Conservation (phyloP, 139 green algal species). For the Chlorokybus atmophyticus region DNA sequence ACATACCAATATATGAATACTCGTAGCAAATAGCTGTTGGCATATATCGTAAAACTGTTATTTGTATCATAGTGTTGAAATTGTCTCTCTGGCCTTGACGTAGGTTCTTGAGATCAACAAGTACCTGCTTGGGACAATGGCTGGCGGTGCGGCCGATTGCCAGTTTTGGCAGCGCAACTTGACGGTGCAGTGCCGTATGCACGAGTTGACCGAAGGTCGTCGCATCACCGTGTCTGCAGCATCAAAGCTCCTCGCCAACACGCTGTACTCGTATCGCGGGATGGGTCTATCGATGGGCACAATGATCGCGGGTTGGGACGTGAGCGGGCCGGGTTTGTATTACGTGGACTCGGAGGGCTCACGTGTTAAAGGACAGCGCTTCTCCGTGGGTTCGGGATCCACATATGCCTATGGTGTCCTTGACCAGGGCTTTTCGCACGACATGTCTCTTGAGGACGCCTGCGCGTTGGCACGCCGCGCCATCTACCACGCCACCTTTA, state of each 20-base stretch:
- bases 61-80: no score
- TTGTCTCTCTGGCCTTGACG: no score
- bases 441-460: slow-evolving; percentile 83
- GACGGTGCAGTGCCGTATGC: slow-evolving; percentile 82
- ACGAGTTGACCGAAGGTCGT: slow-evolving; percentile 88
- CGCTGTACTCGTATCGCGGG: slow-evolving; percentile 91
- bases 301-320: not conserved
- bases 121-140: slow-evolving; percentile 96
- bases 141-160: slow-evolving; percentile 93
- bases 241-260: slow-evolving; percentile 96
- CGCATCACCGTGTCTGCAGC: slow-evolving; percentile 88
- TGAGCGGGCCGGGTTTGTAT: slow-evolving; percentile 78
- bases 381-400: slow-evolving; percentile 86
- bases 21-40: no score
- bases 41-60: no score
- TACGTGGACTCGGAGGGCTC: slow-evolving; percentile 96
- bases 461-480: slow-evolving; percentile 76
- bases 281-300: slow-evolving; percentile 87
- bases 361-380: slow-evolving; percentile 81
- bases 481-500: slow-evolving; percentile 98
- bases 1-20: no score
- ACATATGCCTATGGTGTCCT: slow-evolving; percentile 97
- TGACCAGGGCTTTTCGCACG: slow-evolving; percentile 54
- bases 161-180: slow-evolving; percentile 95
- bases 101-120: slow-evolving; percentile 99